A percentile compares a stretch with the other conserved stretches of the same genome.
These are phyloP conservation scores for Sparassis latifolia DNA, from an alignment of 1,284 basidiomycete species.

Conservation along the genomic window DNA sequence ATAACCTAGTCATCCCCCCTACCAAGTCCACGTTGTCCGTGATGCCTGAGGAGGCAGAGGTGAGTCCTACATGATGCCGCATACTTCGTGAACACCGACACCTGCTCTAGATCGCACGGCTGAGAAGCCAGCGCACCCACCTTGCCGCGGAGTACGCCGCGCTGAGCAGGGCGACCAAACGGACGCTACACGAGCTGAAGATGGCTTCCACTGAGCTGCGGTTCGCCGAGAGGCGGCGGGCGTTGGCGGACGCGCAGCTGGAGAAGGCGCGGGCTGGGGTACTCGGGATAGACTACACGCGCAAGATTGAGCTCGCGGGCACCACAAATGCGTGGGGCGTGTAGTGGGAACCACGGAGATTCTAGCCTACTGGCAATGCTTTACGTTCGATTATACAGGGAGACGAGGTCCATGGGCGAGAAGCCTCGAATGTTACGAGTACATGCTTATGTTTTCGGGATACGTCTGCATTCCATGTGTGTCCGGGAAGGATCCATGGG, in stretches of 20 bases:
- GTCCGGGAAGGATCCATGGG: slow-evolving; percentile 69
- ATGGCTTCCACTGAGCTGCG: slow-evolving; percentile 50
- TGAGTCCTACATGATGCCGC: no score
- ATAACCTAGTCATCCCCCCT: no score
- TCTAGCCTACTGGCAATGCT: neutral
- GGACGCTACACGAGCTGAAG: slow-evolving; percentile 56
- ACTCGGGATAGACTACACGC: slow-evolving; percentile 45
- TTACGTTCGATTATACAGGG: neutral
- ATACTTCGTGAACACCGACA: neutral
- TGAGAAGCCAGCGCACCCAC: slow-evolving; percentile 33
- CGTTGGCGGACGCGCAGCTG: slow-evolving; percentile 47
- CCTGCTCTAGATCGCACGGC: slow-evolving; percentile 21
- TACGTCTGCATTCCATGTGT: slow-evolving; percentile 68
- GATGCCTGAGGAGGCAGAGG: no score
- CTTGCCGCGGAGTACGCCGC: slow-evolving; percentile 36
- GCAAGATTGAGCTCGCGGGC: neutral
- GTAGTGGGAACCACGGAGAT: no score
- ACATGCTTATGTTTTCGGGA: slow-evolving; percentile 38
- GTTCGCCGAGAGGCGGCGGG: slow-evolving; percentile 48
- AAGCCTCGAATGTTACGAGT: neutral
- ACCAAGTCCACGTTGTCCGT: no score
- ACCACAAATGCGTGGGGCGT: neutral
- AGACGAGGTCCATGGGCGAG: no score
- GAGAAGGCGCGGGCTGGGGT: slow-evolving; percentile 53
- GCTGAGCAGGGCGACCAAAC: slow-evolving; percentile 36